A percentile compares a stretch with the other conserved stretches of the same genome.
These are phyloP conservation scores for Trichoderma semiorbis DNA, from an alignment of 2,329 filamentous ascomycete species.

Conservation along the genomic window DNA sequence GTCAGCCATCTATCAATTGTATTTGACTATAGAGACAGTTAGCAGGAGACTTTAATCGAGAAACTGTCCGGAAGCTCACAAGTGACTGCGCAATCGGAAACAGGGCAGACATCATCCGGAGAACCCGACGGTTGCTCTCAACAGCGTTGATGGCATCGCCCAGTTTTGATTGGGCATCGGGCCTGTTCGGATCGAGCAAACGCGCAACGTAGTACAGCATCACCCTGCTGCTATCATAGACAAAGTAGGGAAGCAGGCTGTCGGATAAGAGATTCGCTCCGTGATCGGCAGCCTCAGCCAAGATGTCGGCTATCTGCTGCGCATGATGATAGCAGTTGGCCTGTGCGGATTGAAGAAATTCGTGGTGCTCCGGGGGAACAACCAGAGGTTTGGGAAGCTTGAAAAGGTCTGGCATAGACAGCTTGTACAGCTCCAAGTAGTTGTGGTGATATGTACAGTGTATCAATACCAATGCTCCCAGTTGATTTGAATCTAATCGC, in stretches of 20 bases:
- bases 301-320: slow-evolving; percentile 36
- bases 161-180: slow-evolving; percentile 36
- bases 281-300: slow-evolving; percentile 40
- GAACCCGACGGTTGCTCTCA: slow-evolving; percentile 38
- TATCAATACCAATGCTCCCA: slow-evolving; percentile 42
- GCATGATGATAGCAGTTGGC: slow-evolving; percentile 39
- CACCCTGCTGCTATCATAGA: slow-evolving; percentile 45
- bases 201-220: slow-evolving; percentile 48
- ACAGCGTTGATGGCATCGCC: slow-evolving; percentile 38
- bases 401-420: slow-evolving; percentile 45
- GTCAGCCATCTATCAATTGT: slow-evolving; percentile 39
- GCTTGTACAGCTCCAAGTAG: slow-evolving; percentile 44
- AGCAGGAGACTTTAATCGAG: neutral
- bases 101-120: slow-evolving; percentile 36
- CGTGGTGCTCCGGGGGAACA: slow-evolving; percentile 38
- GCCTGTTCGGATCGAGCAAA: slow-evolving; percentile 36
- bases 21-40: slow-evolving; percentile 28
- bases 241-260: slow-evolving; percentile 44
- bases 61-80: slow-evolving; percentile 27
- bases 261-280: slow-evolving; percentile 41
- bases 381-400: slow-evolving; percentile 40
- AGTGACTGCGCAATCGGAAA: slow-evolving; percentile 40
- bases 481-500: slow-evolving; percentile 44
- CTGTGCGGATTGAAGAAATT: slow-evolving; percentile 36
- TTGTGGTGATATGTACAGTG: slow-evolving; percentile 48